A percentile compares a stretch with the other conserved stretches of the same genome.
Conservation (phyloP, 306 rosid species). For the Casuarina cunninghamiana region DNA sequence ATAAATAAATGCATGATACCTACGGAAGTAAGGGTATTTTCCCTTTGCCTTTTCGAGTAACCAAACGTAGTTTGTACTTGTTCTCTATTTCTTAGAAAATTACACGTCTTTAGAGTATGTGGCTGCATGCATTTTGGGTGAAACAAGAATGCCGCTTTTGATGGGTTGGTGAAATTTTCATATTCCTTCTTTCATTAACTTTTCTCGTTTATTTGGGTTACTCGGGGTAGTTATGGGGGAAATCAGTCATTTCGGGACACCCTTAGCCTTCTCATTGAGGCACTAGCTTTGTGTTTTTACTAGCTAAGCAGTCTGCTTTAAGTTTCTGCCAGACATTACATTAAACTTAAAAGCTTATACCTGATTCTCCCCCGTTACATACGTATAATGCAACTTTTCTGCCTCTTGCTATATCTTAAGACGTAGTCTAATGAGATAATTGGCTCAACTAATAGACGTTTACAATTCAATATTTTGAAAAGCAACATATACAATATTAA, state of each 20-base stretch:
- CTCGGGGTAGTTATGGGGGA: background rate
- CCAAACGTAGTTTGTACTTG: slow-evolving; percentile 1
- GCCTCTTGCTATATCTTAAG: background rate
- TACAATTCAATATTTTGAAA: background rate
- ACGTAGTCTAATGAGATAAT: background rate
- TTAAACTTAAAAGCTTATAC: background rate
- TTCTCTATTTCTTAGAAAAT: background rate
- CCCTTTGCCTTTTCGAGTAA: slow-evolving; percentile 9
- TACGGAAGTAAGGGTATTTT: background rate
- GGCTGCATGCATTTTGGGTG: slow-evolving; percentile 1
- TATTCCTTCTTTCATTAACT: too few relatives aligned
- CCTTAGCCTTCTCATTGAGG: background rate
- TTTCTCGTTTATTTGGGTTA: background rate
- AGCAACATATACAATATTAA: background rate
- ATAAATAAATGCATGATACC: background rate
- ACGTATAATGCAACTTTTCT: background rate
- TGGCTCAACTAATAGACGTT: background rate
- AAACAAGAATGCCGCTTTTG: slow-evolving; percentile 15
- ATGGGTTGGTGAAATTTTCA: background rate
- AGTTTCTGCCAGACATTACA: background rate
- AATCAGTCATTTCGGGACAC: background rate
- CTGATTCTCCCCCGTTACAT: background rate
- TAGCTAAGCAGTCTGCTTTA: background rate
- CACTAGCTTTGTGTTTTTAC: background rate
- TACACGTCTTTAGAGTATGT: background rate